Evolutionary conservation across 345 rosid species (phyloP), one percentile per base, ranked within the genome.

Genomic region (Draba incana): DNA sequence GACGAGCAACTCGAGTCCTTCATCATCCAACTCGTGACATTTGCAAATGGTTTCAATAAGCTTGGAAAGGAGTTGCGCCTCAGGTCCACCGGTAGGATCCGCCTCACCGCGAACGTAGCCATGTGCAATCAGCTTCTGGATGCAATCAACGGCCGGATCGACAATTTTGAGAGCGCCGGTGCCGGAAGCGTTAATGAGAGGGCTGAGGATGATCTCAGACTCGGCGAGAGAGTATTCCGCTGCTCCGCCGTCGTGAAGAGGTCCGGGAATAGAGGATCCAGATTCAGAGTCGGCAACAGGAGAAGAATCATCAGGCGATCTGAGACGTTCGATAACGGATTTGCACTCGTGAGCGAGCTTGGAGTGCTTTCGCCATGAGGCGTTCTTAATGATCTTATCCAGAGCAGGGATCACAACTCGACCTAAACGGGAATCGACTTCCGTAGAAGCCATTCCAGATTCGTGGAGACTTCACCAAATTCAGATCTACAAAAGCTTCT

Each of bases 381-480:
- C 96, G 77, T 91, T 89, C 81, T 91, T 94, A 30, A 91, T 75
- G 78, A 94, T 82, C 84, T 86, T 88, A 52, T 94, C 99, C 6
- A 94, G 68, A 68, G 96, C 91, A 4, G 96, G 99, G 69, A 78
- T 81, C 55, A 91, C 66, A 15, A 86, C 83, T 77, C 75, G 88
- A 75, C 73, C 82, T 75, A 94, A 66, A 80, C 98, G 95, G 95
- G 97, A 91, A 86, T 86, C 92, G 86, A 89, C 99, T 86, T 88
- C 99, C 92, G 94, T 77, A 69, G 99, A 94, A 87, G 99, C 95
- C 99, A 94, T 94, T 84, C 99, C 97, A 92, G 73, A 78, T 77
- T 74, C 78, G 68, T 49, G 62, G 53, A 35, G 75, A 72, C 56
- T 35, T 35, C 10, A 33, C 39, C 10, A 35, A 52, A 54, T 27